Percentiles rank a stretch among this genome's conserved stretches.
Conservation (phyloP, 2,329 filamentous ascomycete genomes). For the Penicillium verrucosum region DNA sequence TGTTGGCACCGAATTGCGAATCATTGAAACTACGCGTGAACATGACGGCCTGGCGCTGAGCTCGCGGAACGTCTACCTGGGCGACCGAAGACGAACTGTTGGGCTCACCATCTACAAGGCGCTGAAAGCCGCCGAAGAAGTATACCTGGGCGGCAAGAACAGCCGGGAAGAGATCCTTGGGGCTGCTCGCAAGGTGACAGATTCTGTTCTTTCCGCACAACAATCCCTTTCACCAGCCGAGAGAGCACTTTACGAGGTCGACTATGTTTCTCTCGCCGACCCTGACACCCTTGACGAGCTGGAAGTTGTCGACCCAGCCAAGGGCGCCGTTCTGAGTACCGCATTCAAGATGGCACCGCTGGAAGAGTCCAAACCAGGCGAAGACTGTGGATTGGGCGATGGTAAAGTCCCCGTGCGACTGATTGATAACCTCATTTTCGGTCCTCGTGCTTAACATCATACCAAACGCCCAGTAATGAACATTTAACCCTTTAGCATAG, state of each 20-base stretch:
- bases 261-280: conserved; percentile 90
- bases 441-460: conserved; percentile 29
- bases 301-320: conserved; percentile 62
- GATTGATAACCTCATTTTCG: conserved; percentile 87
- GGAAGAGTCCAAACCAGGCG: conserved; percentile 64
- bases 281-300: conserved; percentile 79
- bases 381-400: conserved; percentile 68
- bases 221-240: conserved; percentile 55
- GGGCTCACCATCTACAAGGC: conserved; percentile 70
- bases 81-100: conserved; percentile 65
- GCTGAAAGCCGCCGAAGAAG: conserved; percentile 66
- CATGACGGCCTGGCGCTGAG: conserved; percentile 82
- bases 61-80: conserved; percentile 91
- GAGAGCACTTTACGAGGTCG: conserved; percentile 73
- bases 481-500: neutral
- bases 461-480: neutral
- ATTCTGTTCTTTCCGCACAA: conserved; percentile 59
- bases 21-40: conserved; percentile 74
- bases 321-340: conserved; percentile 81
- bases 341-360: conserved; percentile 86
- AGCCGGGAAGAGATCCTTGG: conserved; percentile 67
- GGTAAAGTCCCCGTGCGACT: conserved; percentile 75
- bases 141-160: conserved; percentile 56
- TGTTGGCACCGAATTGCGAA: conserved; percentile 68
- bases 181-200: conserved; percentile 62